Evolutionary conservation across 441 rosid genomes (phyloP).

Genomic region (Mallotus repandus): DNA sequence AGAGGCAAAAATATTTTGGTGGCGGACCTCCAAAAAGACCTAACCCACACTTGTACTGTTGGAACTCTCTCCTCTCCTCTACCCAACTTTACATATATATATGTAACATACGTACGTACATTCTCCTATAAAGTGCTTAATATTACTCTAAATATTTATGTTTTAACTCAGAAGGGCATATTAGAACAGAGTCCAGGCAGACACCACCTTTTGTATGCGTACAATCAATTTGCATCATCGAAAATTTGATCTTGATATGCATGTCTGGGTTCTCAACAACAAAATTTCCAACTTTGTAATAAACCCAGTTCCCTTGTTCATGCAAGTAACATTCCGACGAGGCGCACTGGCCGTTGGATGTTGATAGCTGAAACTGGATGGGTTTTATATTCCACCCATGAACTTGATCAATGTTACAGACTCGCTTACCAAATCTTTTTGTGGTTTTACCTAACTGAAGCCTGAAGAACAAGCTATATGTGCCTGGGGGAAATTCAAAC

Average conservation of each 20-base stretch:
- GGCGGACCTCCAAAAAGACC: too few species aligned
- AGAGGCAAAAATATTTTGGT: not conserved
- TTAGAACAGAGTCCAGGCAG: conserved; percentile 43
- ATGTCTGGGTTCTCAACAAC: conserved; percentile 29
- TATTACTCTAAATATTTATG: conserved; percentile 6
- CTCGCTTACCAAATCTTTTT: conserved; percentile 54
- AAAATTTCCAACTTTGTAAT: conserved; percentile 60
- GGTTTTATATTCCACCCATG: conserved; percentile 89
- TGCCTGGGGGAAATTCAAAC: conserved; percentile 66
- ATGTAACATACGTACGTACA: too few species aligned
- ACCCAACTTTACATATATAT: not conserved
- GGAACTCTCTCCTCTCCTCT: not conserved
- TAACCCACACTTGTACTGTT: too few species aligned
- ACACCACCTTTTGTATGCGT: conserved; percentile 86
- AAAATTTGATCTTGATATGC: conserved; percentile 52
- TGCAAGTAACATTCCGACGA: conserved; percentile 49
- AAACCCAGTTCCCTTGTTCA: conserved; percentile 57
- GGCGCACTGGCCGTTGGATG: conserved; percentile 61
- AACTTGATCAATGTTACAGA: conserved; percentile 57
- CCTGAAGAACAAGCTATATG: conserved; percentile 61
- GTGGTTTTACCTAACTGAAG: conserved; percentile 64
- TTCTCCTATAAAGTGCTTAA: not conserved
- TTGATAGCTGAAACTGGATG: conserved; percentile 61
- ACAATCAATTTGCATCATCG: conserved; percentile 87
- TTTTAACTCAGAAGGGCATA: conserved; percentile 37